Conservation (phyloP, 495 filamentous ascomycete species). For the Copromyces sp. region DNA sequence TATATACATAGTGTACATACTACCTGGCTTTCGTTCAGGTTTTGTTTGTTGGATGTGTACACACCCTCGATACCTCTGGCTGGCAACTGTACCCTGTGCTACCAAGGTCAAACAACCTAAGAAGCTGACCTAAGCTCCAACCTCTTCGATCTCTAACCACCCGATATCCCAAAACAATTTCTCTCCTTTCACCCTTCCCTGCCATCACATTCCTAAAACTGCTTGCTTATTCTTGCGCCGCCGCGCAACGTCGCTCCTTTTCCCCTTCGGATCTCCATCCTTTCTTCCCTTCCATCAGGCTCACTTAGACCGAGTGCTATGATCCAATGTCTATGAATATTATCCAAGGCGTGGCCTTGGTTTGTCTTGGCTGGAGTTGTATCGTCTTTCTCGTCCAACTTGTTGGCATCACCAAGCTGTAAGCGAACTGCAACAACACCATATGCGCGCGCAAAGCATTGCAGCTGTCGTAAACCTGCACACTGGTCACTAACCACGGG, state of each 20-base stretch:
- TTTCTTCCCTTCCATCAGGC: background rate
- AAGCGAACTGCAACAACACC: conserved; percentile 8
- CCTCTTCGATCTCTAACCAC: background rate
- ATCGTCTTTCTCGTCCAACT: conserved; percentile 37
- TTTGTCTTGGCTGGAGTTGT: conserved; percentile 40
- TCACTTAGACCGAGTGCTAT: conserved; percentile 11
- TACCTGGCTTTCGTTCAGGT: background rate
- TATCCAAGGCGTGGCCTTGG: conserved; percentile 32
- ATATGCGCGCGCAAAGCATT: background rate
- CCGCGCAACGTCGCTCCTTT: background rate
- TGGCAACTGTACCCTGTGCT: background rate
- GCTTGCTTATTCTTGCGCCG: background rate
- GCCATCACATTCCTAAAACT: background rate
- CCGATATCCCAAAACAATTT: background rate
- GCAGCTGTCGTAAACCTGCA: background rate
- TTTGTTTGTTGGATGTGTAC: background rate
- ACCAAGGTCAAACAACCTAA: background rate
- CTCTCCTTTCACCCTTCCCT: background rate
- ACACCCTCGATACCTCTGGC: background rate
- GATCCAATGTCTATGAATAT: conserved; percentile 26
- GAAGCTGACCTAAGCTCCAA: background rate
- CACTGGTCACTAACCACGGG: conserved; percentile 5
- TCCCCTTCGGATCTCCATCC: background rate
- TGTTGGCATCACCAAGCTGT: conserved; percentile 45
- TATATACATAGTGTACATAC: background rate